Percentiles rank a stretch among this genome's conserved stretches.
These are phyloP conservation scores for Schizothecium vesticola DNA, from an alignment of 495 filamentous ascomycete genomes.

Conservation along the genomic window DNA sequence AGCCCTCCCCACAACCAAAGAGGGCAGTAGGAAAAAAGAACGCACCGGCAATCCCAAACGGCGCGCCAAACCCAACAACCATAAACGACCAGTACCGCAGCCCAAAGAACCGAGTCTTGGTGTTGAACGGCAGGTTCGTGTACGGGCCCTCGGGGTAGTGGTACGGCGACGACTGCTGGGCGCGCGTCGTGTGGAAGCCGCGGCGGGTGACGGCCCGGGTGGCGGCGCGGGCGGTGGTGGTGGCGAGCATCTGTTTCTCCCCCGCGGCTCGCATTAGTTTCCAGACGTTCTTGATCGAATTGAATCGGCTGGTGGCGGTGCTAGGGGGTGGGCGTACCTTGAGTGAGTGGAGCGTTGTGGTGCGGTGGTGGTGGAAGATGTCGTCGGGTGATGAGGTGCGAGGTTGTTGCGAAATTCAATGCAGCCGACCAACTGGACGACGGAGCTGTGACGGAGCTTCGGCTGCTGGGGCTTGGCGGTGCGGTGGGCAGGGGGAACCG, in stretches of 20 bases:
- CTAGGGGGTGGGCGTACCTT: neutral
- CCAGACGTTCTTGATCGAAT: neutral
- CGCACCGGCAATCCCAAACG: conserved; percentile 81
- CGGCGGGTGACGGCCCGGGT: conserved; percentile 78
- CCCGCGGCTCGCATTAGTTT: neutral
- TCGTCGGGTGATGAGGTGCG: neutral
- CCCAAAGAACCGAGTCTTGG: conserved; percentile 76
- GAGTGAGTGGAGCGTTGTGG: neutral
- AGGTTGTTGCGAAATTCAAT: conserved; percentile 17
- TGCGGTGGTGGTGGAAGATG: neutral
- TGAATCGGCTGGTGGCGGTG: no score
- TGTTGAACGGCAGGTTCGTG: conserved; percentile 94
- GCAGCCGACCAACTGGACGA: neutral
- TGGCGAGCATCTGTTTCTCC: conserved; percentile 70
- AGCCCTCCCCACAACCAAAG: neutral
- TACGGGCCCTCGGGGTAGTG: conserved; percentile 97
- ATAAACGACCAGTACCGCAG: conserved; percentile 78
- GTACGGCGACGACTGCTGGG: conserved; percentile 83
- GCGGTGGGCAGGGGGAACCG: neutral
- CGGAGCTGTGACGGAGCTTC: conserved; percentile 15
- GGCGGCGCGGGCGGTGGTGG: conserved; percentile 66
- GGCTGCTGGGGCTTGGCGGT: neutral
- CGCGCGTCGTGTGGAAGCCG: conserved; percentile 85
- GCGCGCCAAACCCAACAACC: conserved; percentile 69
- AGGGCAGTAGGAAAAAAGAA: conserved; percentile 15